A percentile compares a stretch with the other conserved stretches of the same genome.
Evolutionary conservation across 805 yeast genomes (phyloP).

Genomic region (Blastobotrys attinorum): DNA sequence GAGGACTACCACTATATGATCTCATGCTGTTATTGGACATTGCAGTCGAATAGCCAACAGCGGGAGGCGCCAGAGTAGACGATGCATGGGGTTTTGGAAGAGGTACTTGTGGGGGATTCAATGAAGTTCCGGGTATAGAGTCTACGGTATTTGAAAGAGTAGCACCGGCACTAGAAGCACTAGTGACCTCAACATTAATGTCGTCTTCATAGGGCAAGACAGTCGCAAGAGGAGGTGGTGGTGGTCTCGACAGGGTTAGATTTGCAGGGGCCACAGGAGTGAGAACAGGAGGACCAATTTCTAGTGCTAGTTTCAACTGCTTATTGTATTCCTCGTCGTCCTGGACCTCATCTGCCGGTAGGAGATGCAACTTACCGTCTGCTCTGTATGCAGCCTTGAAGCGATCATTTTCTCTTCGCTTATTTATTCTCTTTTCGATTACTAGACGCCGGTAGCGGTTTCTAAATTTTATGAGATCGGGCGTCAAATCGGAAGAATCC

Average conservation of each 20-base stretch:
- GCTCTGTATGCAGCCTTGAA: not conserved
- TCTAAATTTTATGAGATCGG: conserved; percentile 5
- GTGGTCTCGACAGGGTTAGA: not conserved
- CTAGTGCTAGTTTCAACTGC: not conserved
- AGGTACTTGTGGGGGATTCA: too few relatives aligned
- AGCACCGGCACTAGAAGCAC: not conserved
- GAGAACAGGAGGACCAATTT: not conserved
- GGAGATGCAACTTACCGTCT: conserved; percentile 7
- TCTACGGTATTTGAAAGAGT: not conserved
- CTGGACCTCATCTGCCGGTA: conserved; percentile 1
- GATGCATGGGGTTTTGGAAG: too few relatives aligned
- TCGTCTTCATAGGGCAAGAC: conserved; percentile 5
- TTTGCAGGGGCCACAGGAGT: not conserved
- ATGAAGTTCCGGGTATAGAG: not conserved
- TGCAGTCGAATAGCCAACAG: too few relatives aligned
- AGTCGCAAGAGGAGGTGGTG: conserved; percentile 5
- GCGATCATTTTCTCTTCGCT: not conserved
- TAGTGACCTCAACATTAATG: too few relatives aligned
- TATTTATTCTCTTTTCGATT: conserved; percentile 7
- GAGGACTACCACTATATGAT: not conserved
- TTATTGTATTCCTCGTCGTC: not conserved
- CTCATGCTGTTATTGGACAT: too few relatives aligned
- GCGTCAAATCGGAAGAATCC: conserved; percentile 2
- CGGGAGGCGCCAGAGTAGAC: too few relatives aligned
- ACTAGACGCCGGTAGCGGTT: conserved; percentile 6